These are phyloP conservation scores for Crotalaria pallida DNA, from an alignment of 306 rosid genomes.

Conservation along the genomic window DNA sequence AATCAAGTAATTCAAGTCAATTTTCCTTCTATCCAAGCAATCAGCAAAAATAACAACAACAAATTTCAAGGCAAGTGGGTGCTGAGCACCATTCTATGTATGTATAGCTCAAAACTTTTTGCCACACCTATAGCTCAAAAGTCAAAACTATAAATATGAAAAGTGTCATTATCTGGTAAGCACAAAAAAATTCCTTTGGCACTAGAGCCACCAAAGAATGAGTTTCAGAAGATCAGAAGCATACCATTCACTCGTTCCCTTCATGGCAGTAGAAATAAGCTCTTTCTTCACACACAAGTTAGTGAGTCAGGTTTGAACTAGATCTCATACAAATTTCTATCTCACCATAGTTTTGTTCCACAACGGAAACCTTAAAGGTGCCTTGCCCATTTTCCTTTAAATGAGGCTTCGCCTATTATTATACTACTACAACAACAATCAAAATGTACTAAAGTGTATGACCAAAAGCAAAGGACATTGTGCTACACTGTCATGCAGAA, in stretches of 20 bases:
- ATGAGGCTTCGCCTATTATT: constrained; percentile 4
- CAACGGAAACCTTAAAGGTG: neutral
- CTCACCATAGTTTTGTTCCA: constrained; percentile 6
- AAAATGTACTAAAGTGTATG: neutral
- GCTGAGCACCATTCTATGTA: no score
- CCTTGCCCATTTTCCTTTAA: constrained; percentile 1
- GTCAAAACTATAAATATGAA: no score
- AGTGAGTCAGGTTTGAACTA: constrained; percentile 37
- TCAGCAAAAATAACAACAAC: neutral
- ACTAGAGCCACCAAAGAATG: neutral
- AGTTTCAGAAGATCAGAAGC: constrained; percentile 9
- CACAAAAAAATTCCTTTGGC: no score
- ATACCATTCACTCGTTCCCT: constrained; percentile 84
- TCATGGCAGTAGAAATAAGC: constrained; percentile 62
- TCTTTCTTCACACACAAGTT: constrained; percentile 34
- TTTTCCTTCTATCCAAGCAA: neutral
- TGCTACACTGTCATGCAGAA: neutral
- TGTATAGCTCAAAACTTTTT: no score
- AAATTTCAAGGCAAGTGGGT: no score
- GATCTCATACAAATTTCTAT: constrained; percentile 16
- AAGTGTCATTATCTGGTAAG: no score
- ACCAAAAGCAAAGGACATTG: neutral
- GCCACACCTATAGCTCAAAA: no score
- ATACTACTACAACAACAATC: no score
- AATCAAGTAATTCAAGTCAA: constrained; percentile 21